Conservation (phyloP, 2,329 filamentous ascomycete genomes). For the Orbilia javanica region DNA sequence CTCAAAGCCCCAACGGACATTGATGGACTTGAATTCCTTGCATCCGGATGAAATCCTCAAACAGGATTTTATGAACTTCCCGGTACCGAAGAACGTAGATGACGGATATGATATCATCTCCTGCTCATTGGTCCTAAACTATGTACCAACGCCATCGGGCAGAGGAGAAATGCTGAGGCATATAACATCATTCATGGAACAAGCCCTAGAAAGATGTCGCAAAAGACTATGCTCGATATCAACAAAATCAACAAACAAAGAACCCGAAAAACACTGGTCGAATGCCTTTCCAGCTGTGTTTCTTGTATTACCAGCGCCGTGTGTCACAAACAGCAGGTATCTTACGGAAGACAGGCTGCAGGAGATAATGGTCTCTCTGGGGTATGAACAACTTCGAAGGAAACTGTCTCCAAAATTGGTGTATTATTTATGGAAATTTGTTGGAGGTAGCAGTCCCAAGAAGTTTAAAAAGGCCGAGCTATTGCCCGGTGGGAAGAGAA, state of each 20-base stretch:
- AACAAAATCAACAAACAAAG: conserved; percentile 48
- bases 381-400: conserved; percentile 75
- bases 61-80: conserved; percentile 93
- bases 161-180: conserved; percentile 88
- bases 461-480: conserved; percentile 80
- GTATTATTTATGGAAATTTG: conserved; percentile 85
- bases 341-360: conserved; percentile 78
- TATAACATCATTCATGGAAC: conserved; percentile 68
- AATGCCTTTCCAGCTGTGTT: conserved; percentile 79
- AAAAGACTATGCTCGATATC: background rate
- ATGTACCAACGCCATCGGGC: conserved; percentile 80
- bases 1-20: conserved; percentile 73
- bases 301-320: conserved; percentile 88
- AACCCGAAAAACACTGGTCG: conserved; percentile 59
- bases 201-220: conserved; percentile 29
- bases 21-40: conserved; percentile 90
- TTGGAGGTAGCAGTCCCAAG: conserved; percentile 60
- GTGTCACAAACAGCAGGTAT: conserved; percentile 90
- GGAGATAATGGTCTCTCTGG: conserved; percentile 80
- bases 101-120: conserved; percentile 90
- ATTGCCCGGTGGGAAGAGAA: conserved; percentile 79
- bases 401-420: conserved; percentile 86
- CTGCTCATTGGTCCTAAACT: conserved; percentile 92
- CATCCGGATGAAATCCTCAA: conserved; percentile 78
- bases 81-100: conserved; percentile 73